Evolutionary conservation across 192 early-diverging fungal genomes (phyloP), one percentile per base, ranked within the genome.

Genomic region (Entrophospora sp.): DNA sequence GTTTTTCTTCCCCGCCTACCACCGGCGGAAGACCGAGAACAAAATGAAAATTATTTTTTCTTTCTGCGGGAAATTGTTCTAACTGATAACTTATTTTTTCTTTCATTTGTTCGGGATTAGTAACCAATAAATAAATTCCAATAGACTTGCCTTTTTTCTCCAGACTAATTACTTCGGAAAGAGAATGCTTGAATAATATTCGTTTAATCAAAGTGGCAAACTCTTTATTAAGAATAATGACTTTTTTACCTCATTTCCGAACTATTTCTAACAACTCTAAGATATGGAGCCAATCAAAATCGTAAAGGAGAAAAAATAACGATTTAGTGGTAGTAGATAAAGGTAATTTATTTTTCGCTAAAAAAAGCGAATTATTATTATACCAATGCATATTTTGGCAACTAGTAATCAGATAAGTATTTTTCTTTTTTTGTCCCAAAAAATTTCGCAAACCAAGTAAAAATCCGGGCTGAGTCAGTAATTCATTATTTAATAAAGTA

Each of bases 371-470:
- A 22, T 51, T 51, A 6, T 51, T 51, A 22, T 51, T 51, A 6
- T 51, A n/a, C 20, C 48, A 51, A 51, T 51, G 48, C n/a, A 51
- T 5, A n/a, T n/a, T n/a, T n/a, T n/a, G 18, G 18, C 18, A 51
- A 51, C 48, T 51, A 51, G 48, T 51, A 51, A 51, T 51, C 18
- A 51, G 18, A 25, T 51, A 51, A 51, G 48, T 51, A 51, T 51
- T 51, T 51, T 51, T 51, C 18, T n/a, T 51, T 51, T 51, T 51
- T 22, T 25, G 48, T n/a, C 7, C 9, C 5, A 5, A 51, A 51
- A 51, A 51, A 10, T 51, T 5, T 25, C 18, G 48, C 5, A 51
- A 51, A 51, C 18, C 48, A 51, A n/a, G 24, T 25, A 16, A 51
- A n/a, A 51, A 51, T 6, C 18, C 18, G 18, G 48, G 12, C n/a